A percentile compares a stretch with the other conserved stretches of the same genome.
Evolutionary conservation across 257 asterid species (phyloP).

Genomic region (Capsicum pubescens): DNA sequence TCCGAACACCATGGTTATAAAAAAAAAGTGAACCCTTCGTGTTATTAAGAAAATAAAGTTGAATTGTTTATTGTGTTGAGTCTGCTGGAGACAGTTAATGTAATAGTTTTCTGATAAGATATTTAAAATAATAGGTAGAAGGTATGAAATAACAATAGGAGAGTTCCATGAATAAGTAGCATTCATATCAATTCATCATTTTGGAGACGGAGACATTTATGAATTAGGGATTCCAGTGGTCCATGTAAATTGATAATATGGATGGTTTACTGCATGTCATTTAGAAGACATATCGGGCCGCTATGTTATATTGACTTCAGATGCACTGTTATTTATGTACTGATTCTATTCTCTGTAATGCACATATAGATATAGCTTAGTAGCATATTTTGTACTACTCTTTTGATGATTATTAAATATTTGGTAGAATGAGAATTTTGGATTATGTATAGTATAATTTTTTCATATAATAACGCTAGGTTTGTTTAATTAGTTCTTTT

Average conservation of each 20-base stretch:
- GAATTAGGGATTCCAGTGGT: not conserved
- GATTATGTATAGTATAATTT: too few relatives aligned
- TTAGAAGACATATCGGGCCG: not conserved
- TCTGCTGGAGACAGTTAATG: conserved; percentile 1
- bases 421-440: too few relatives aligned
- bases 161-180: not conserved
- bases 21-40: not conserved
- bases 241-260: not conserved
- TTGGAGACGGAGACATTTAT: not conserved
- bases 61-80: not conserved
- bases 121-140: not conserved
- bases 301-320: not conserved
- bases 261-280: not conserved
- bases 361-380: too few relatives aligned
- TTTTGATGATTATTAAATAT: too few relatives aligned
- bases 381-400: too few relatives aligned
- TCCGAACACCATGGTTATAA: too few relatives aligned
- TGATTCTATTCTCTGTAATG: too few relatives aligned
- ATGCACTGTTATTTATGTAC: not conserved
- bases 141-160: not conserved
- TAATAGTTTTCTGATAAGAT: not conserved
- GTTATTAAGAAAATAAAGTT: not conserved
- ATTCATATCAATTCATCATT: not conserved
- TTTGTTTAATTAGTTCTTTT: too few relatives aligned
- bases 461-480: too few relatives aligned